These are phyloP conservation scores for Sphaerosporella brunnea DNA, from an alignment of 495 filamentous ascomycete genomes.

Conservation along the genomic window DNA sequence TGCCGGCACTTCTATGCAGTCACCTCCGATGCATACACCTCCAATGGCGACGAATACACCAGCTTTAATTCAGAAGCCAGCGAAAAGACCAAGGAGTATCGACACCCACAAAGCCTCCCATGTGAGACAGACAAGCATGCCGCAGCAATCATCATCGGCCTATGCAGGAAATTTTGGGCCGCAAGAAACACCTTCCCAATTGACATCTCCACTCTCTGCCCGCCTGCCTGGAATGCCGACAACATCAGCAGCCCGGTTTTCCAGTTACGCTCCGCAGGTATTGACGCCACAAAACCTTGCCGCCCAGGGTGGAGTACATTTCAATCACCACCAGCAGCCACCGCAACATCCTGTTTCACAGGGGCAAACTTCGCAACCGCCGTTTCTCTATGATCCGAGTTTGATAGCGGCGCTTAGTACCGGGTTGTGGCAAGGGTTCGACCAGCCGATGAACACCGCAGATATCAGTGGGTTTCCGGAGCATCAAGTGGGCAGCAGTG, in stretches of 20 bases:
- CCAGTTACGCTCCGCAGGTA: neutral
- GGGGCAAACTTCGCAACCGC: slow-evolving; percentile 6
- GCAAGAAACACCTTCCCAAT: neutral
- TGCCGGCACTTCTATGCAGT: slow-evolving; percentile 13
- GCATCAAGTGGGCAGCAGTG: slow-evolving; percentile 36
- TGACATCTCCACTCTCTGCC: neutral
- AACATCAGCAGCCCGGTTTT: neutral
- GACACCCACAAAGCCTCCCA: slow-evolving; percentile 4
- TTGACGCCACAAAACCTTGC: neutral
- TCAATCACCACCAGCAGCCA: slow-evolving; percentile 13
- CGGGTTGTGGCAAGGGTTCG: slow-evolving; percentile 18
- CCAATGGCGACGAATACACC: slow-evolving; percentile 13
- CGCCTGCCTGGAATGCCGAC: neutral
- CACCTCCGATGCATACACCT: slow-evolving; percentile 8
- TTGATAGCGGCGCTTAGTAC: slow-evolving; percentile 16
- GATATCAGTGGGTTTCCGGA: slow-evolving; percentile 22
- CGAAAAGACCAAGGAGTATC: slow-evolving; percentile 12
- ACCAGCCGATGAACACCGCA: slow-evolving; percentile 15
- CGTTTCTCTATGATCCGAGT: slow-evolving; percentile 23
- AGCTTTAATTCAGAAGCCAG: slow-evolving; percentile 12
- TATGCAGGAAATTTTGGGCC: neutral
- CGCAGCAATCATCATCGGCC: neutral
- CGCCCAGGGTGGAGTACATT: too few relatives aligned
- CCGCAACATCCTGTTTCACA: slow-evolving; percentile 5
- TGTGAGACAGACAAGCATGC: neutral